Base-by-base conservation (phyloP, 345 rosid genomes). In the Nasturtium officinale region DNA sequence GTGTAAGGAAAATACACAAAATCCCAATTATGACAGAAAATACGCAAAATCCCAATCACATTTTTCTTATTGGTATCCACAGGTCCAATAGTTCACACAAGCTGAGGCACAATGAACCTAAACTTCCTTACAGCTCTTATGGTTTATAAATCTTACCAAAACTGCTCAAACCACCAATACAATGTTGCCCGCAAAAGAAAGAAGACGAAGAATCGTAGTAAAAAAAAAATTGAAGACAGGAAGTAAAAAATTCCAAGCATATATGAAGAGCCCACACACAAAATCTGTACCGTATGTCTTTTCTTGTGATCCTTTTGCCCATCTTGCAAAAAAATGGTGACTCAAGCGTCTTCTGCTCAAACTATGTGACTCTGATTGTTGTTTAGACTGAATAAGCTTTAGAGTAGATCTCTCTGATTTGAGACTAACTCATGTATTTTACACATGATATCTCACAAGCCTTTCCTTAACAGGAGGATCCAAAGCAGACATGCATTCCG, bases 401-500 rank as follows among this genome's bases (percentile, higher is more conserved):
- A 18, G 43, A 64, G 55, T 25, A 40, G 29, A 61, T 32, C 32
- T 46, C 51, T 45, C 62, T 38, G 42, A 38, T 56, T 52, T 70
- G 72, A 46, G 72, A 64, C 47, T 37, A 63, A 63, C 10, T 35
- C 5, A 67, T 56, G 66, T 64, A 63, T 43, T 8, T 61, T 81
- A 93, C 45, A 89, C 90, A 84, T 83, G 86, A 85, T 92, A 96
- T 82, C 89, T 87, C 23, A 84, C 83, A 38, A 96, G 85, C 78
- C 83, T 89, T 77, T 96, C 99, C 85, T 89, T 90, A 72, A 87
- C 91, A 0, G 86, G 87, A 75, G 96, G 85, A 61, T 91, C 94
- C 87, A 96, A 76, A 10, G 95, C 88, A 71, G 99, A 87, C 78
- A 85, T 81, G 62, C 79, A 96, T 75, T 90, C 91, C 57, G 87